phyloP scores from a whole-genome alignment of 1,284 basidiomycete genomes.

The Meripilus lineatus region DNA sequence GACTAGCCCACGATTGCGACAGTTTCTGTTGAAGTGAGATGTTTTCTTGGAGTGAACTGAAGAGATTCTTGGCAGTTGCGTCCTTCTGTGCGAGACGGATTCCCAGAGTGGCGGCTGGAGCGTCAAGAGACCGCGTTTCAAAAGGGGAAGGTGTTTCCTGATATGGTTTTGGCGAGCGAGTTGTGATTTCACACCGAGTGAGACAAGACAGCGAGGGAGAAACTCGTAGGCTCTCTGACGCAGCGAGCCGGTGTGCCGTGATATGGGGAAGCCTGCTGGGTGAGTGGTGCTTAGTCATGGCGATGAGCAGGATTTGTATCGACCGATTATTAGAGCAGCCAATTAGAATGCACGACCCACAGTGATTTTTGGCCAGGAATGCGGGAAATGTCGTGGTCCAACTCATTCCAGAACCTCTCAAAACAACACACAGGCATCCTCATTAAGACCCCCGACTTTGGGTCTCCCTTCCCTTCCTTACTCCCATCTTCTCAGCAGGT shows the following conservation, averaged over 20 bases:
- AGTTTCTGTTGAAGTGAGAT: too few species aligned
- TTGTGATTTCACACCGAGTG: not conserved
- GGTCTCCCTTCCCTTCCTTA: not conserved
- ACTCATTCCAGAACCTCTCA: too few species aligned
- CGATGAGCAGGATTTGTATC: not conserved
- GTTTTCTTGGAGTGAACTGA: too few species aligned
- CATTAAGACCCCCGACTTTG: not conserved
- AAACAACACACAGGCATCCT: too few species aligned
- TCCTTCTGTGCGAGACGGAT: too few species aligned
- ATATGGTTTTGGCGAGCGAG: not conserved
- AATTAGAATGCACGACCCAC: not conserved
- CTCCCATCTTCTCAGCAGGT: not conserved
- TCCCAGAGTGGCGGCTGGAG: not conserved
- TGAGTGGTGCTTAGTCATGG: not conserved
- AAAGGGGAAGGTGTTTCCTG: not conserved
- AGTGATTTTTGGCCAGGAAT: not conserved
- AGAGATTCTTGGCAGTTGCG: too few species aligned
- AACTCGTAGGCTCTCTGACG: not conserved
- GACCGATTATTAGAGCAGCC: not conserved
- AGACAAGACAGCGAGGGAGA: not conserved
- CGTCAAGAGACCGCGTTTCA: not conserved
- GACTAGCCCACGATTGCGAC: too few species aligned
- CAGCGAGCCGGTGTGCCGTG: not conserved
- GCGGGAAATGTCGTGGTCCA: too few species aligned
- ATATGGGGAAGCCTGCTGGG: not conserved